These are phyloP conservation scores for Akanthomyces muscarius DNA, from an alignment of 2,329 filamentous ascomycete species.

Conservation along the genomic window DNA sequence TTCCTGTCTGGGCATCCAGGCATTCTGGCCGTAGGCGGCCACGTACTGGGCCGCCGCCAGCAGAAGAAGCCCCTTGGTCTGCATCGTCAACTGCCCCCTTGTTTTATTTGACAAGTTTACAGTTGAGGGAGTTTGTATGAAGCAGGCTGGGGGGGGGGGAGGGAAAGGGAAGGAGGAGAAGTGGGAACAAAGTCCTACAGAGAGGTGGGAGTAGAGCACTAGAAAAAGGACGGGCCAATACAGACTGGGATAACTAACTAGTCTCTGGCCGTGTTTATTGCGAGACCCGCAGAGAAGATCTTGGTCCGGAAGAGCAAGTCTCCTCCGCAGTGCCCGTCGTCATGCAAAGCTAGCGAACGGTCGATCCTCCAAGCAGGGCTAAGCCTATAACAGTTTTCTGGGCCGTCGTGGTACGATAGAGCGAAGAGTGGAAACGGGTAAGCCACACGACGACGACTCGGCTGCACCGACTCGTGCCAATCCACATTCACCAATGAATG, in stretches of 20 bases:
- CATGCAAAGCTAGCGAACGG: constrained; percentile 5
- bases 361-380: not conserved
- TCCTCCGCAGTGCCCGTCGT: constrained; percentile 9
- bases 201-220: not conserved
- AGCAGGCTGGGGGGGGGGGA: not conserved
- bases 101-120: not conserved
- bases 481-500: not conserved
- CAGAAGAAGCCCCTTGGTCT: constrained; percentile 11
- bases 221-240: constrained; percentile 2
- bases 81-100: constrained; percentile 11
- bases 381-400: not conserved
- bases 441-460: not conserved
- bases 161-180: not conserved
- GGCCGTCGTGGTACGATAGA: constrained; percentile 2
- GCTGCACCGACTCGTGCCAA: constrained; percentile 5
- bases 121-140: not conserved
- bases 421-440: constrained; percentile 1
- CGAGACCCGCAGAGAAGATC: constrained; percentile 7
- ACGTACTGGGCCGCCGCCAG: constrained; percentile 8
- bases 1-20: constrained; percentile 2
- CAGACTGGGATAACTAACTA: not conserved
- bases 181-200: not conserved
- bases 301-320: constrained; percentile 8
- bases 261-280: not conserved
- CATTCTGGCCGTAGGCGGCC: constrained; percentile 6